Conservation (phyloP, 176 grass and related monocot species). For the Oryza australiensis region DNA sequence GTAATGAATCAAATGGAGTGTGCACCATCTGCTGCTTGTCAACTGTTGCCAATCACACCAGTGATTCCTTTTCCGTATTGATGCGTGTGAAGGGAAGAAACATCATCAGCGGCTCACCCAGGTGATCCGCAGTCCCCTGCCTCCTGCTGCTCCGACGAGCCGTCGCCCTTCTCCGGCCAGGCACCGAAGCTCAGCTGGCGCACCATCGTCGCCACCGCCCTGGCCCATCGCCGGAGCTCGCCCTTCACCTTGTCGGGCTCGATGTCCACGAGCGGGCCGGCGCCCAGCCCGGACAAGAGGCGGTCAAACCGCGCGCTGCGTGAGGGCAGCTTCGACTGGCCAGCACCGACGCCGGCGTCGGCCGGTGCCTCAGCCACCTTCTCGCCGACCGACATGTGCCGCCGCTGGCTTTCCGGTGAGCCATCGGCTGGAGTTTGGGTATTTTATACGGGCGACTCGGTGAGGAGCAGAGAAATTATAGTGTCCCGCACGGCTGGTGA, state of each 20-base stretch:
- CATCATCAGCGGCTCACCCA: not conserved
- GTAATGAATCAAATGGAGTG: not conserved
- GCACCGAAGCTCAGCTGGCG: conserved; percentile 72
- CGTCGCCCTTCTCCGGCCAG: conserved; percentile 36
- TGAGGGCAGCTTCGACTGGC: conserved; percentile 1
- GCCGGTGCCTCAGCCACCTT: not conserved
- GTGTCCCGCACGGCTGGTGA: conserved; percentile 66
- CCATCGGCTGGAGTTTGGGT: not conserved
- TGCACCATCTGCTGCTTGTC: not conserved
- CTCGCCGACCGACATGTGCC: conserved; percentile 29
- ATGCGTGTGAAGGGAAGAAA: not conserved
- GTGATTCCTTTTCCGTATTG: not conserved
- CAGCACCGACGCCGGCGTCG: not conserved
- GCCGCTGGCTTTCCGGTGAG: not conserved
- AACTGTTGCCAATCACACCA: not conserved
- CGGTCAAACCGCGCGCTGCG: conserved; percentile 43
- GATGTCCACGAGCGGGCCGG: conserved; percentile 51
- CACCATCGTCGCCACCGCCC: conserved; percentile 58
- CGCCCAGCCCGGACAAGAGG: conserved; percentile 49
- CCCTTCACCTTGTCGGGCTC: conserved; percentile 65
- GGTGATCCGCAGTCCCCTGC: not conserved
- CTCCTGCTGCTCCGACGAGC: conserved; percentile 3
- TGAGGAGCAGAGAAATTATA: conserved; percentile 6
- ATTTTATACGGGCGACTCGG: conserved; percentile 18
- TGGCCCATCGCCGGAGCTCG: conserved; percentile 76